Evolutionary conservation across 805 yeast genomes (phyloP).

Genomic region (Candida maris): DNA sequence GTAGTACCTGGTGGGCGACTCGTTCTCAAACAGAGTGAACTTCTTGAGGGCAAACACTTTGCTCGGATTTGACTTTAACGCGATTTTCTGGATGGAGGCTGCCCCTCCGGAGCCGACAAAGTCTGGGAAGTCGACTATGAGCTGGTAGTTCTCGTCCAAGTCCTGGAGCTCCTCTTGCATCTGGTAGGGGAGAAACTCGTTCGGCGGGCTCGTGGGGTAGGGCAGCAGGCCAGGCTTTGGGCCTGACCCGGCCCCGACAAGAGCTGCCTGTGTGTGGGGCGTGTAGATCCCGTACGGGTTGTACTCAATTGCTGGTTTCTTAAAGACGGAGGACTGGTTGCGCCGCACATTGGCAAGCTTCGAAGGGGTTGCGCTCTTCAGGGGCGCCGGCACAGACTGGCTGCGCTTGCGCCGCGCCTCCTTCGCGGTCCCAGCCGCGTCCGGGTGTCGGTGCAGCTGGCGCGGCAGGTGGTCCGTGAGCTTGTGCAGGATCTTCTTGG

Average conservation of each 20-base stretch:
- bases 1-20: constrained; percentile 61
- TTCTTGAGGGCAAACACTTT: constrained; percentile 62
- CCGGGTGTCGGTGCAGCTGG: not conserved
- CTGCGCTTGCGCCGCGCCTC: constrained; percentile 3
- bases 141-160: constrained; percentile 52
- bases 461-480: constrained; percentile 3
- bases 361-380: not conserved
- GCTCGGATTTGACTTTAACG: constrained; percentile 31
- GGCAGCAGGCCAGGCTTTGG: constrained; percentile 39
- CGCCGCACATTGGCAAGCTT: not conserved
- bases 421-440: too few relatives aligned
- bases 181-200: constrained; percentile 54
- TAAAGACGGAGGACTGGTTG: not conserved
- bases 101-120: constrained; percentile 69
- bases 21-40: constrained; percentile 54
- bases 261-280: constrained; percentile 28
- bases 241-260: constrained; percentile 21
- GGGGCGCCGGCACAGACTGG: constrained; percentile 5
- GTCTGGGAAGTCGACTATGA: constrained; percentile 35
- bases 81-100: constrained; percentile 54
- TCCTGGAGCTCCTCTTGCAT: constrained; percentile 45
- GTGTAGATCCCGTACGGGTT: constrained; percentile 60
- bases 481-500: constrained; percentile 1
- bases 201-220: constrained; percentile 63
- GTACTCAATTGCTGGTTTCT: constrained; percentile 41